Percentiles rank a stretch among this genome's conserved stretches.
Conservation (phyloP, 169 alveolate genomes). For the Plasmodium blacklocki region DNA sequence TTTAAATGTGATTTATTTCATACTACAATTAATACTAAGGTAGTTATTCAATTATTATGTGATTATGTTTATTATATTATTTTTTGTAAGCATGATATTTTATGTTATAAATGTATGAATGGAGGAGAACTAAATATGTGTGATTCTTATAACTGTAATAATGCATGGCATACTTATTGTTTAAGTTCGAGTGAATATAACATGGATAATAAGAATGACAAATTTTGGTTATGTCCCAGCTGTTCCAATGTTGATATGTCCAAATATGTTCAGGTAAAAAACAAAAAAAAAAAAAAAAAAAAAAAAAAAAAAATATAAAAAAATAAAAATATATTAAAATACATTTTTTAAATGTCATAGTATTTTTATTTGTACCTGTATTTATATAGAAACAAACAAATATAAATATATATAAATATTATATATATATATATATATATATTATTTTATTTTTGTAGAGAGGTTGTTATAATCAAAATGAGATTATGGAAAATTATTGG, state of each 20-base stretch:
- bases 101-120: conserved; percentile 80
- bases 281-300: not conserved
- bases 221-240: conserved; percentile 78
- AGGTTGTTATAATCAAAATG: conserved; percentile 66
- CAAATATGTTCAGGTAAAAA: conserved; percentile 45
- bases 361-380: not conserved
- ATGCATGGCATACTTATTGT: conserved; percentile 84
- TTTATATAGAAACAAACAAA: too few species aligned
- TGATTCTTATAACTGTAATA: conserved; percentile 76
- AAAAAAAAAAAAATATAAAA: not conserved
- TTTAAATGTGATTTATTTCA: conserved; percentile 43
- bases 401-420: too few species aligned
- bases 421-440: not conserved
- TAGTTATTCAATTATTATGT: conserved; percentile 64
- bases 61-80: conserved; percentile 33
- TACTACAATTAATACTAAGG: conserved; percentile 8
- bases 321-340: not conserved
- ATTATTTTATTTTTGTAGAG: conserved; percentile 17
- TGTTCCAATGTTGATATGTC: conserved; percentile 31
- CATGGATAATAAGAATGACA: conserved; percentile 12
- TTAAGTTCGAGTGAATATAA: conserved; percentile 51
- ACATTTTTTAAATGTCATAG: not conserved
- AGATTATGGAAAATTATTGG: conserved; percentile 64
- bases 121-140: conserved; percentile 86
- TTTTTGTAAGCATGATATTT: conserved; percentile 77